These are phyloP conservation scores for Nannochloropsis granulata DNA, from an alignment of 108 stramenopile genomes.

Conservation along the genomic window DNA sequence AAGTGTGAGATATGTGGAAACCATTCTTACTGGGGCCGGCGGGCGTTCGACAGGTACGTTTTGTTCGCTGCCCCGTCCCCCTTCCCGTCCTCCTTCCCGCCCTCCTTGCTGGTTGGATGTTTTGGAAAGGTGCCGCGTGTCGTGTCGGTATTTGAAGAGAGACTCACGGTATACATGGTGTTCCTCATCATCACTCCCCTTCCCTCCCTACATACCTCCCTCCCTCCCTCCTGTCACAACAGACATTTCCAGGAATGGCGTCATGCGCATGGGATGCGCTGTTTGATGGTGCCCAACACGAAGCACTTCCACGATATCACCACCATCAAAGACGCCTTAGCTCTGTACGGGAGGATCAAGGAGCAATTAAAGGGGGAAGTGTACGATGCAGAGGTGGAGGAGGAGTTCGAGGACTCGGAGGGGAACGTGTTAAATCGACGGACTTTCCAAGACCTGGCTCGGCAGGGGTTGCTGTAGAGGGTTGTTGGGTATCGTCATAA, in stretches of 20 bases:
- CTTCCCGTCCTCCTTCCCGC: background rate
- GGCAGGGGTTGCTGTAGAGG: slow-evolving; percentile 70
- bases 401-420: slow-evolving; percentile 95
- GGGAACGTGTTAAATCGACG: slow-evolving; percentile 86
- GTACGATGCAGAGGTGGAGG: slow-evolving; percentile 64
- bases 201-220: background rate
- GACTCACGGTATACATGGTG: no score
- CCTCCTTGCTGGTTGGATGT: background rate
- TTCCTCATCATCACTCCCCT: no score
- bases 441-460: slow-evolving; percentile 83
- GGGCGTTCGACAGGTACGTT: background rate
- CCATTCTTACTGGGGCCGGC: slow-evolving; percentile 76
- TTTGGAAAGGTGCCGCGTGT: no score
- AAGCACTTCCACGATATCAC: slow-evolving; percentile 97
- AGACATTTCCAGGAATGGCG: slow-evolving; percentile 90
- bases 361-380: slow-evolving; percentile 49
- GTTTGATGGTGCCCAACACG: slow-evolving; percentile 94
- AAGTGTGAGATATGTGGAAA: slow-evolving; percentile 97
- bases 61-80: background rate
- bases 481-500: background rate
- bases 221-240: slow-evolving; percentile 53
- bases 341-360: slow-evolving; percentile 70
- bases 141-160: no score
- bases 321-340: slow-evolving; percentile 84
- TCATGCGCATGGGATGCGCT: slow-evolving; percentile 92